Conservation (phyloP, 176 grass and related monocot species). For the Carex pumila region DNA sequence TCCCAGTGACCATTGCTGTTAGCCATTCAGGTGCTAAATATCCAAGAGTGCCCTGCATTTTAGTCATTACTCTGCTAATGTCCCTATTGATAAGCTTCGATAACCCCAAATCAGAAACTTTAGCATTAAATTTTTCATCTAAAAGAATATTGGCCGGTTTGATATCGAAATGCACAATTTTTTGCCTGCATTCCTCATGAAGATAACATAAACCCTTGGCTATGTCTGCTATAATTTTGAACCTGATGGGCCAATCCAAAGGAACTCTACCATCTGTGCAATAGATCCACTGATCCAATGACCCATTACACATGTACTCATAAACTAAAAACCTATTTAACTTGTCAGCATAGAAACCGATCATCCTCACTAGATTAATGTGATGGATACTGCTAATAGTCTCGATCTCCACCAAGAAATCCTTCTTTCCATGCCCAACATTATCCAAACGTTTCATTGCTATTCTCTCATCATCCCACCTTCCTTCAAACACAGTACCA, state of each 20-base stretch:
- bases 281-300: constrained; percentile 47
- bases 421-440: constrained; percentile 27
- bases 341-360: constrained; percentile 41
- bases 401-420: constrained; percentile 46
- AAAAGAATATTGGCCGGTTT: constrained; percentile 56
- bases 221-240: constrained; percentile 25
- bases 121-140: constrained; percentile 43
- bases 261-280: background rate
- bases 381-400: constrained; percentile 44
- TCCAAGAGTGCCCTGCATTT: constrained; percentile 42
- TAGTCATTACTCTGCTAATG: constrained; percentile 27
- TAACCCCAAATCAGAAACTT: constrained; percentile 57
- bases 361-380: constrained; percentile 40
- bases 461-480: constrained; percentile 12
- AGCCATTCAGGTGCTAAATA: constrained; percentile 64
- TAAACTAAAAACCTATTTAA: constrained; percentile 38
- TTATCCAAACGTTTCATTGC: constrained; percentile 35
- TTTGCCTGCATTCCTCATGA: constrained; percentile 41
- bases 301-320: constrained; percentile 41
- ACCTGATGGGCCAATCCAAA: constrained; percentile 32
- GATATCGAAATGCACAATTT: constrained; percentile 57
- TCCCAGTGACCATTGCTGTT: constrained; percentile 36
- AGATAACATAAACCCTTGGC: constrained; percentile 49
- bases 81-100: constrained; percentile 50
- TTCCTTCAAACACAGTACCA: constrained; percentile 29